Conservation (phyloP, 345 rosid species). For the Triadica sebifera region DNA sequence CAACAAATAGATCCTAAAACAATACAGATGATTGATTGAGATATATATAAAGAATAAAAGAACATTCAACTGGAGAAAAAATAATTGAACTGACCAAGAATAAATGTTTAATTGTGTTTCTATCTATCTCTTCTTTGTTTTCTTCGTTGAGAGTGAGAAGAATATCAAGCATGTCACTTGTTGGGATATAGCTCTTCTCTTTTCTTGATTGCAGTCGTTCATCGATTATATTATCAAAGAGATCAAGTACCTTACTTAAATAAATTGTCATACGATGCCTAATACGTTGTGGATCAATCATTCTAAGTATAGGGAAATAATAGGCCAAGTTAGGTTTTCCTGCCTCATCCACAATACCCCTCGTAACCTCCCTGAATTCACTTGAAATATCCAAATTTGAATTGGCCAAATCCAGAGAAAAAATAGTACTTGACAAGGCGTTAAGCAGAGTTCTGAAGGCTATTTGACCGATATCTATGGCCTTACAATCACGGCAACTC, state of each 20-base stretch:
- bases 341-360: conserved; percentile 28
- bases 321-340: conserved; percentile 46
- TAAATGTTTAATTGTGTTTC: conserved; percentile 19
- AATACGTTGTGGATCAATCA: conserved; percentile 45
- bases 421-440: conserved; percentile 36
- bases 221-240: conserved; percentile 27
- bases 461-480: conserved; percentile 36
- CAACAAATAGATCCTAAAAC: conserved; percentile 26
- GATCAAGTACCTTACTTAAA: conserved; percentile 15
- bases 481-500: not conserved
- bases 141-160: conserved; percentile 30
- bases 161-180: conserved; percentile 42
- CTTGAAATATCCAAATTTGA: conserved; percentile 12
- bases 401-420: conserved; percentile 43
- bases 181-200: not conserved
- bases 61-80: no score
- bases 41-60: no score
- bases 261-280: conserved; percentile 10
- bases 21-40: no score
- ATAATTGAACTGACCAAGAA: not conserved
- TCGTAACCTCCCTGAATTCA: conserved; percentile 38
- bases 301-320: conserved; percentile 39
- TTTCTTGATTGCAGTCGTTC: conserved; percentile 26
- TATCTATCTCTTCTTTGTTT: conserved; percentile 2
- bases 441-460: conserved; percentile 37